Conservation (phyloP, 2,329 filamentous ascomycete genomes). For the Botryotinia narcissicola region DNA sequence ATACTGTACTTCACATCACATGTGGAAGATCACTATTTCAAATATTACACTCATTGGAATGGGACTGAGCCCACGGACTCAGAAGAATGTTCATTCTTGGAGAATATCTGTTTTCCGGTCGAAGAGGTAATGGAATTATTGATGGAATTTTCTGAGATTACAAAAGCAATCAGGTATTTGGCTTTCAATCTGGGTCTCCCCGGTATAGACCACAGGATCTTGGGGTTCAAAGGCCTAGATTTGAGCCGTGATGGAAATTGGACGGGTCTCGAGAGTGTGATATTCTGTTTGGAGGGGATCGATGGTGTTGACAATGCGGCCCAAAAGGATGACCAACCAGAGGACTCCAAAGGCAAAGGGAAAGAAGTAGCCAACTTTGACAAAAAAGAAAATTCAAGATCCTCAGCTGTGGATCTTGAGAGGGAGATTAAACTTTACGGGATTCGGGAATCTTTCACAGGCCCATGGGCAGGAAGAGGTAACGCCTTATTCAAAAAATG, state of each 20-base stretch:
- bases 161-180: neutral
- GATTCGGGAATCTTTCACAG: neutral
- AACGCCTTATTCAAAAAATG: neutral
- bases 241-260: neutral
- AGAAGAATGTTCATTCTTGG: neutral
- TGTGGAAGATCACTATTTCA: neutral
- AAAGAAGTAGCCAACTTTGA: neutral
- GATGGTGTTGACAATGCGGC: neutral
- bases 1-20: neutral
- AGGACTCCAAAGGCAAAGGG: neutral
- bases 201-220: neutral
- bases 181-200: neutral
- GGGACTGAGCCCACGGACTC: rapidly evolving
- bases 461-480: neutral
- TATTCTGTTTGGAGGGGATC: neutral
- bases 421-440: neutral
- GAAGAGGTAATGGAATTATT: neutral
- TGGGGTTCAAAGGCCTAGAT: rapidly evolving
- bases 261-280: neutral
- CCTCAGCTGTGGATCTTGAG: neutral
- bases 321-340: neutral
- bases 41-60: neutral
- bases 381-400: neutral
- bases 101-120: neutral
- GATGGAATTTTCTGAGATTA: neutral